Base-by-base conservation (phyloP, 2,329 filamentous ascomycete genomes). In the Xylaria digitata region DNA sequence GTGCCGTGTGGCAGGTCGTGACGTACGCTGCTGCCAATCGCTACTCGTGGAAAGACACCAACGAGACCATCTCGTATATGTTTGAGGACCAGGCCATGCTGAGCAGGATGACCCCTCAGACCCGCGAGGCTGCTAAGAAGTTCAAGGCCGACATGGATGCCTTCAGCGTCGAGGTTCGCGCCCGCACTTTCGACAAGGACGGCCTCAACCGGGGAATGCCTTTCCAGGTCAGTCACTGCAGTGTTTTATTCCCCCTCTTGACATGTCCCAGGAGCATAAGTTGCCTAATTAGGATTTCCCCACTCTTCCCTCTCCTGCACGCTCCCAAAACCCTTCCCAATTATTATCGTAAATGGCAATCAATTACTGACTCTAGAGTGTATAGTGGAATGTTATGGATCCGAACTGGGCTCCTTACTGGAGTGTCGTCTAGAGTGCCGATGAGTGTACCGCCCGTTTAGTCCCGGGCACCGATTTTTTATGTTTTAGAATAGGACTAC, bases 181-280 rank as follows among this genome's bases (percentile, higher is more conserved):
- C 63, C 6, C 77, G 81, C n/a, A 67, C 23, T 0, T 85, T 86
- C 72, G 82, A 82, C 65, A 63, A 62, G 2, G 53, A 80, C 5
- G 83, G 83, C 0, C 75, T 85, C 50, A 79, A 77, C 68, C 77
- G 80, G 66, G 82, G 82, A 1, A 84, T 83, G 82, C 83, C 83
- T 6, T 84, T 84, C 67, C 26, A 26, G 26, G 26, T 26, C 26
- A 26, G 26, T 26, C 26, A 26, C 26, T 26, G 5, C 5, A n/a
- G n/a, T n/a, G n/a, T n/a, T n/a, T n/a, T n/a, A n/a, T n/a, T n/a
- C n/a, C n/a, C n/a, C n/a, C n/a, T n/a, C n/a, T n/a, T n/a, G n/a
- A n/a, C n/a, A n/a, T n/a, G n/a, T n/a, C n/a, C n/a, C n/a, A n/a
- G n/a, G n/a, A n/a, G n/a, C n/a, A n/a, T n/a, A n/a, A n/a, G n/a